Percentiles rank a stretch among this genome's conserved stretches.
Evolutionary conservation across 2,329 filamentous ascomycete species (phyloP).

Genomic region (Paradendryphiella salina): DNA sequence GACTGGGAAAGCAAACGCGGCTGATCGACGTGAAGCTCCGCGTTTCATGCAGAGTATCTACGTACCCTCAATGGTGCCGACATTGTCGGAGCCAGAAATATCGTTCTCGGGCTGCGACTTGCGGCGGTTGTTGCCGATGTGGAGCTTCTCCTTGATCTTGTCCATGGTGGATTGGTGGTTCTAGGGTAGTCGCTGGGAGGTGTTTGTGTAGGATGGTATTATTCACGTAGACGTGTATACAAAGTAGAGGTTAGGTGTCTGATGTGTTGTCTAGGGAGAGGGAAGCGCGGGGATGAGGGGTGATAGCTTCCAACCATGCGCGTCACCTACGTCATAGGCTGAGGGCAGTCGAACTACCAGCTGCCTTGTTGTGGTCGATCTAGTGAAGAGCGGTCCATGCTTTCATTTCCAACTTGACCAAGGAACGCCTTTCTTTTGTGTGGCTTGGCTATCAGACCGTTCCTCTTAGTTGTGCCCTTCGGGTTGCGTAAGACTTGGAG

Average conservation of each 20-base stretch:
- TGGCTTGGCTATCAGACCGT: background rate
- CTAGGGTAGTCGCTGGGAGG: background rate
- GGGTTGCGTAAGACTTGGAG: background rate
- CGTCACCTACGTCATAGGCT: constrained; percentile 23
- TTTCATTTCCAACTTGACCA: constrained; percentile 2
- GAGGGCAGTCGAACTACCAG: constrained; percentile 10
- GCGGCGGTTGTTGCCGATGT: constrained; percentile 38
- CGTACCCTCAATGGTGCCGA: constrained; percentile 28
- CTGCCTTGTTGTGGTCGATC: constrained; percentile 17
- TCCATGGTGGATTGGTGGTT: constrained; percentile 31
- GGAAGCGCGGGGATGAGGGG: constrained; percentile 15
- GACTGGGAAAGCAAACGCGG: background rate
- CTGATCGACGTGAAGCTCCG: background rate
- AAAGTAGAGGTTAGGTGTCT: constrained; percentile 6
- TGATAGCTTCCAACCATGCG: constrained; percentile 18
- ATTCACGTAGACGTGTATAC: background rate
- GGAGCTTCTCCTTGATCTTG: constrained; percentile 44
- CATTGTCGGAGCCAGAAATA: constrained; percentile 16
- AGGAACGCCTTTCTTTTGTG: constrained; percentile 1
- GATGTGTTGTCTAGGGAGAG: constrained; percentile 9
- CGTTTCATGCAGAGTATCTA: background rate
- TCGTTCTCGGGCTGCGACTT: constrained; percentile 38
- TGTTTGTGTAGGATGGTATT: constrained; percentile 1
- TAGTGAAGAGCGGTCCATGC: constrained; percentile 7
- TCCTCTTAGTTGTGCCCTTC: background rate